Conservation (phyloP, 2,329 filamentous ascomycete species). For the Fusarium sp. region DNA sequence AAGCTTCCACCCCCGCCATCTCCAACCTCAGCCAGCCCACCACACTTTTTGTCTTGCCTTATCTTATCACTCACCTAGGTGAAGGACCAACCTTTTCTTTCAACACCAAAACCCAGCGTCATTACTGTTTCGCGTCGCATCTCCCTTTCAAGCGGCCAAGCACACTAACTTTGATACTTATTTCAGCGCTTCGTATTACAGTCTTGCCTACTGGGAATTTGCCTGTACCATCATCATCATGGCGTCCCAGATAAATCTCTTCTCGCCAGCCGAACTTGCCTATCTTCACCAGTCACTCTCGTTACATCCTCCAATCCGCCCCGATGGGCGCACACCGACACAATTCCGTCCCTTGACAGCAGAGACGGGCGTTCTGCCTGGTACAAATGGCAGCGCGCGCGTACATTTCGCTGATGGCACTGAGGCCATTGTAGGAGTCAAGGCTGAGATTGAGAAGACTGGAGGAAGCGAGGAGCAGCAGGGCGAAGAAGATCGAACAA, state of each 20-base stretch:
- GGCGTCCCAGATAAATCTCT: conserved; percentile 75
- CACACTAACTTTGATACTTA: background rate
- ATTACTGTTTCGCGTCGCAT: conserved; percentile 5
- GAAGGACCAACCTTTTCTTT: conserved; percentile 40
- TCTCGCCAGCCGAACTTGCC: conserved; percentile 95
- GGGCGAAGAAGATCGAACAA: conserved; percentile 53
- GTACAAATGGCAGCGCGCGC: conserved; percentile 90
- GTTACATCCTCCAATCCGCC: conserved; percentile 84
- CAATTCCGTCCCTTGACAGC: conserved; percentile 93
- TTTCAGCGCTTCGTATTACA: background rate
- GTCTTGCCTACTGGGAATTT: background rate
- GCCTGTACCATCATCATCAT: conserved; percentile 51
- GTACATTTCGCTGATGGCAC: conserved; percentile 96
- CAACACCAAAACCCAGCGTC: conserved; percentile 29
- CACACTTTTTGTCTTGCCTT: conserved; percentile 42
- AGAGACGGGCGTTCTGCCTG: conserved; percentile 89
- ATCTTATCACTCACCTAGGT: conserved; percentile 50
- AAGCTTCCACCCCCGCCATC: conserved; percentile 39
- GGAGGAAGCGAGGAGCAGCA: conserved; percentile 48
- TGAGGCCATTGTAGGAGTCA: conserved; percentile 94
- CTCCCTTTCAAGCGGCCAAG: background rate
- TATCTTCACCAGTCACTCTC: conserved; percentile 91
- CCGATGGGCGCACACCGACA: conserved; percentile 82
- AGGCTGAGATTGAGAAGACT: conserved; percentile 90
- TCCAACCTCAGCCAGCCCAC: conserved; percentile 23